Evolutionary conservation across 208 protist species (phyloP).

Genomic region (Crithidia sp.): DNA sequence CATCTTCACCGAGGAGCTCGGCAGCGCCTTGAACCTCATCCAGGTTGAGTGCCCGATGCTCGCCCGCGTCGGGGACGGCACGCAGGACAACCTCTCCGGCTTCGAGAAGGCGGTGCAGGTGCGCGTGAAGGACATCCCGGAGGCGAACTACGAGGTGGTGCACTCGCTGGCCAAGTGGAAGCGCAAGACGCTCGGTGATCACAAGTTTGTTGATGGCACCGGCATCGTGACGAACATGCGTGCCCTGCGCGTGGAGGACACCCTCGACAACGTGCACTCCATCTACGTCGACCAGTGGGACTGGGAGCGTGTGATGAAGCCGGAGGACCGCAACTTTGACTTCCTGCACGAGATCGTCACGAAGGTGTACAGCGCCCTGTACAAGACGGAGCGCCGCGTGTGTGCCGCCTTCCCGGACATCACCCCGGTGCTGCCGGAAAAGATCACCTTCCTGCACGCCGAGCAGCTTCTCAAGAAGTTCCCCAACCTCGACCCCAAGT

Average conservation of each 20-base stretch:
- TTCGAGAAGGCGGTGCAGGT: conserved; percentile 90
- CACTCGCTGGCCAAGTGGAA: conserved; percentile 96
- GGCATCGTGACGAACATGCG: conserved; percentile 90
- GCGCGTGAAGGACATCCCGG: conserved; percentile 78
- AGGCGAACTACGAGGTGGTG: conserved; percentile 83
- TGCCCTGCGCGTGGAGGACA: conserved; percentile 88
- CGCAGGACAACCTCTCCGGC: conserved; percentile 91
- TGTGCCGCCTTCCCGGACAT: conserved; percentile 53
- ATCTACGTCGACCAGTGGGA: conserved; percentile 95
- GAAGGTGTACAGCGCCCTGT: conserved; percentile 75
- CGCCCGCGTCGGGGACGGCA: conserved; percentile 77
- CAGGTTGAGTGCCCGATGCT: conserved; percentile 87
- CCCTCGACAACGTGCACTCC: conserved; percentile 89
- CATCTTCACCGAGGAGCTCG: conserved; percentile 72
- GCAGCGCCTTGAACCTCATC: conserved; percentile 71
- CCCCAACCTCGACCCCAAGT: conserved; percentile 83
- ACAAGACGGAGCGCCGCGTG: conserved; percentile 67
- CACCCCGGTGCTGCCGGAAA: conserved; percentile 66
- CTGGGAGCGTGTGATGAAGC: conserved; percentile 87
- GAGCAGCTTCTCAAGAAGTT: conserved; percentile 85
- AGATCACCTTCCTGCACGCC: conserved; percentile 85
- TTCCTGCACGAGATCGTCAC: conserved; percentile 75
- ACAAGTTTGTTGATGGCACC: conserved; percentile 75
- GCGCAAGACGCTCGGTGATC: conserved; percentile 78
- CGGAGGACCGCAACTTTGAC: conserved; percentile 62